phyloP scores from a whole-genome alignment of 768 basidiomycete genomes.

The Gloeophyllum trabeum region DNA sequence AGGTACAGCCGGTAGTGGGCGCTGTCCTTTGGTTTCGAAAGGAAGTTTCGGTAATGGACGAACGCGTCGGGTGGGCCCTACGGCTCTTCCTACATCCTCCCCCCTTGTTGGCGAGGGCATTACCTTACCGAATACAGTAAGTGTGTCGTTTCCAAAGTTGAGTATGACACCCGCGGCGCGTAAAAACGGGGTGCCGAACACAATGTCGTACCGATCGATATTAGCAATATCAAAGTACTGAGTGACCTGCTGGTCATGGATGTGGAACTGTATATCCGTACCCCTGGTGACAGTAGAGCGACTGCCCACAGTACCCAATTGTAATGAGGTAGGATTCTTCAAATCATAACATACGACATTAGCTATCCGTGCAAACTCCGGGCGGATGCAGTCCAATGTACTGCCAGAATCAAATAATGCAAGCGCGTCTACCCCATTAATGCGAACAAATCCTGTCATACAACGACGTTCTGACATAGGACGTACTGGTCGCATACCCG shows the following conservation, averaged over 20 bases:
- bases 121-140: not conserved
- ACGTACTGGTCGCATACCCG: too few species aligned
- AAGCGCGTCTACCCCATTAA: slow-evolving; percentile 2
- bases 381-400: slow-evolving; percentile 1
- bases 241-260: not conserved
- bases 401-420: slow-evolving; percentile 4
- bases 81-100: too few species aligned
- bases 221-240: slow-evolving; percentile 23
- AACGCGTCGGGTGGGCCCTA: too few species aligned
- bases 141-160: not conserved
- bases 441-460: too few species aligned
- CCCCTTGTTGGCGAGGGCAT: not conserved
- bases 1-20: too few species aligned
- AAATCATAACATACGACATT: not conserved
- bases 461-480: too few species aligned
- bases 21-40: too few species aligned
- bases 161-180: not conserved
- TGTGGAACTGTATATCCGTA: slow-evolving; percentile 9
- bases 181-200: slow-evolving; percentile 24
- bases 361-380: not conserved
- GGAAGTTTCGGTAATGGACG: too few species aligned
- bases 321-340: not conserved
- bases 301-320: slow-evolving; percentile 18
- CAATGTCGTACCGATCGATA: slow-evolving; percentile 22
- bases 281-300: slow-evolving; percentile 12